Percentiles rank a stretch among this genome's conserved stretches.
These are phyloP conservation scores for Cryphonectria japonica DNA, from an alignment of 2,329 filamentous ascomycete genomes.

Conservation along the genomic window DNA sequence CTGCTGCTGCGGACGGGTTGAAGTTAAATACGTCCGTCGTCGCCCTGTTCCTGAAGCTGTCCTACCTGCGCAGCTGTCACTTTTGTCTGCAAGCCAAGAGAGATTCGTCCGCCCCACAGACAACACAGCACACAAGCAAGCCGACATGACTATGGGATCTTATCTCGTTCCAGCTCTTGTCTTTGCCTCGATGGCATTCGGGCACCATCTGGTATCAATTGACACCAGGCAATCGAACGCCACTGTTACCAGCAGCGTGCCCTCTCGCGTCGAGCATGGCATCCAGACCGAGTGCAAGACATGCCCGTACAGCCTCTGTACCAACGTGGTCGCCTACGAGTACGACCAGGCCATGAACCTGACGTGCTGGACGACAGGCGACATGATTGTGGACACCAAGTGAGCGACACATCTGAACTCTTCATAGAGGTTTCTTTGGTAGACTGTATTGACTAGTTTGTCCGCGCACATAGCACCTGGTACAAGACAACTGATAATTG, in stretches of 20 bases:
- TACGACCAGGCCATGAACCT: conserved; percentile 14
- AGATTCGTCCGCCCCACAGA: background rate
- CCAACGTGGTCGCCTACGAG: conserved; percentile 19
- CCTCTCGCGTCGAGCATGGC: conserved; percentile 19
- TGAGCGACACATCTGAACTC: background rate
- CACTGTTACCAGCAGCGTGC: conserved; percentile 12
- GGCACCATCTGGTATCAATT: background rate
- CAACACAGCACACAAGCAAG: background rate
- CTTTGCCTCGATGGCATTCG: conserved; percentile 6
- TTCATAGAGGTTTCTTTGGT: background rate
- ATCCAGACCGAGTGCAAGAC: conserved; percentile 29
- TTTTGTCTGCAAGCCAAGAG: background rate
- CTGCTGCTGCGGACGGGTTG: background rate
- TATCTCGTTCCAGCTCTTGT: conserved; percentile 4
- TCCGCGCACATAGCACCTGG: conserved; percentile 18
- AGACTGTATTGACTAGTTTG: background rate
- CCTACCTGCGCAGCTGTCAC: background rate
- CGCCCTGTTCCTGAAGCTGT: background rate
- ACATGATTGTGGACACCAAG: conserved; percentile 28
- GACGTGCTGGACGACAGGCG: conserved; percentile 27
- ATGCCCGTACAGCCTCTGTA: conserved; percentile 26
- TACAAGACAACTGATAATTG: conserved; percentile 23
- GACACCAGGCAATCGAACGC: conserved; percentile 13
- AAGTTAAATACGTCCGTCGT: background rate
- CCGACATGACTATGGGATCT: background rate